Conservation (phyloP, 495 filamentous ascomycete species). For the Tuber umbilicatum region DNA sequence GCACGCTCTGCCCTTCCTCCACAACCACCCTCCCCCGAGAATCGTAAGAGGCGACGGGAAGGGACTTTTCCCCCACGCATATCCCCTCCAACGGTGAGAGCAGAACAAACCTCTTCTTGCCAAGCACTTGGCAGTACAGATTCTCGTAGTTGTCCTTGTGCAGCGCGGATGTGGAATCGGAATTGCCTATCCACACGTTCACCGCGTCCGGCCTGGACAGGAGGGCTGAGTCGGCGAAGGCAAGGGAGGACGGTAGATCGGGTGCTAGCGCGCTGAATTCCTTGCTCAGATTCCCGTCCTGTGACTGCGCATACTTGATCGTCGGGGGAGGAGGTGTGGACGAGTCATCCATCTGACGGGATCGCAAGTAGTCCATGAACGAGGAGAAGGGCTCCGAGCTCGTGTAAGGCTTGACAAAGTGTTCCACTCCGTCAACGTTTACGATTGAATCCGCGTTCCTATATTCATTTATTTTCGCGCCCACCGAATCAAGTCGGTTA, state of each 20-base stretch:
- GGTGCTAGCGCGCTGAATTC: slow-evolving; percentile 58
- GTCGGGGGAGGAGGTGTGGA: slow-evolving; percentile 9
- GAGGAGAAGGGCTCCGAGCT: slow-evolving; percentile 41
- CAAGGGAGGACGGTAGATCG: slow-evolving; percentile 53
- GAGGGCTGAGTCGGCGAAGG: slow-evolving; percentile 62
- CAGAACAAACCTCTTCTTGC: slow-evolving; percentile 60
- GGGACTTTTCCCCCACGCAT: slow-evolving; percentile 55
- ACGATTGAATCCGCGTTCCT: slow-evolving; percentile 44
- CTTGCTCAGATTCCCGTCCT: slow-evolving; percentile 68
- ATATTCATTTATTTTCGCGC: background rate
- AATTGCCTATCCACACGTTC: slow-evolving; percentile 74
- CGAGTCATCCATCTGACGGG: slow-evolving; percentile 17
- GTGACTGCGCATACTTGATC: slow-evolving; percentile 34
- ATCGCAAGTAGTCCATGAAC: slow-evolving; percentile 41
- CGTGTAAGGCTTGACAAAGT: slow-evolving; percentile 48
- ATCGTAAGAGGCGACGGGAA: slow-evolving; percentile 52
- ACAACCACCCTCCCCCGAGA: slow-evolving; percentile 37
- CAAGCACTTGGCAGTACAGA: slow-evolving; percentile 65
- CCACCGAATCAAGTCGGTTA: background rate
- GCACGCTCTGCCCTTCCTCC: slow-evolving; percentile 42
- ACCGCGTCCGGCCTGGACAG: slow-evolving; percentile 58
- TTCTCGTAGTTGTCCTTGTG: slow-evolving; percentile 80
- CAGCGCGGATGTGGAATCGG: slow-evolving; percentile 56
- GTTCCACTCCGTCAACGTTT: slow-evolving; percentile 26
- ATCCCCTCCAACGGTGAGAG: slow-evolving; percentile 58